These are phyloP conservation scores for Emmonsiellopsis sp. DNA, from an alignment of 2,329 filamentous ascomycete species.

Conservation along the genomic window DNA sequence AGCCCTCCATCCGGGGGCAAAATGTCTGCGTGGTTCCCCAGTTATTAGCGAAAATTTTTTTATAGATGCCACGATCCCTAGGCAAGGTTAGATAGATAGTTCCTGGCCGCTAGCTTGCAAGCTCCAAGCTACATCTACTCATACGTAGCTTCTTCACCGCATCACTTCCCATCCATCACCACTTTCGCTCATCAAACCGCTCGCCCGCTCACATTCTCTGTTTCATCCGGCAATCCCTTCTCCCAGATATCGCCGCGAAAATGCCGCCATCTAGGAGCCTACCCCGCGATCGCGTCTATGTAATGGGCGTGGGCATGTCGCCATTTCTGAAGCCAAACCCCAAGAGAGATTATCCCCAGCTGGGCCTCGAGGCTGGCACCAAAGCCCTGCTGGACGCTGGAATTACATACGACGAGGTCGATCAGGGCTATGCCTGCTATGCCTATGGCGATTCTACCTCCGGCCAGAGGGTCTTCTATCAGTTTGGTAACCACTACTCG, in stretches of 20 bases:
- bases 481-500: conserved; percentile 10
- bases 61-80: too few species aligned
- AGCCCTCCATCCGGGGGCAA: too few species aligned
- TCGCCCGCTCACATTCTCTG: too few species aligned
- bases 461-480: conserved; percentile 19
- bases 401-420: conserved; percentile 19
- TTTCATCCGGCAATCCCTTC: too few species aligned
- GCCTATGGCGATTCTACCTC: conserved; percentile 16
- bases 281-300: conserved; percentile 10
- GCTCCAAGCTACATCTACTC: too few species aligned
- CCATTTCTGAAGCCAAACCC: conserved; percentile 22
- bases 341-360: conserved; percentile 23
- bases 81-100: too few species aligned
- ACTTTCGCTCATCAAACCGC: too few species aligned
- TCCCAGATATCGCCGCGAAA: neutral
- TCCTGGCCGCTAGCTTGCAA: too few species aligned
- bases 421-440: conserved; percentile 16
- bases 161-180: too few species aligned
- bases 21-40: too few species aligned
- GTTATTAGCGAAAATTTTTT: too few species aligned
- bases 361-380: conserved; percentile 21
- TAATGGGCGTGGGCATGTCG: conserved; percentile 19
- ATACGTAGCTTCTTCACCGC: too few species aligned
- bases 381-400: conserved; percentile 19
- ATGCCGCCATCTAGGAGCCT: neutral